Base-by-base conservation (phyloP, 208 protist species). In the Wallacemonas sp. region DNA sequence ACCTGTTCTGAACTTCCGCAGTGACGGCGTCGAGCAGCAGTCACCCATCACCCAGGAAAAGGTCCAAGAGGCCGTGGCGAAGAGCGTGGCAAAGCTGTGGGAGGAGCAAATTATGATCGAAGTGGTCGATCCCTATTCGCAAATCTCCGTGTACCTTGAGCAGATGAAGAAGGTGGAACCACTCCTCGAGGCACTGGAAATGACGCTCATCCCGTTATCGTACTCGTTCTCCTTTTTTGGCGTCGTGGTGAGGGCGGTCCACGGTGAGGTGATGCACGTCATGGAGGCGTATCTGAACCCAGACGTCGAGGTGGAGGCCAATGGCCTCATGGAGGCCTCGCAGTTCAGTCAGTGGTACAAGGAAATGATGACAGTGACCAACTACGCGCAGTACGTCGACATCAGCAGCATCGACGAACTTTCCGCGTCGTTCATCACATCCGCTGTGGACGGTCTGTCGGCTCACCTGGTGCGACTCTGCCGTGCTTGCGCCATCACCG, bases 331-430 rank as follows among this genome's bases (percentile, higher is more conserved):
- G 52, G 87, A 92, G 61, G 90, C 87, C 5, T 89, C 83, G 17
- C 62, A 91, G 41, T 95, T 95, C 53, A 66, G 90, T 32, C 79
- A 85, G 63, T 95, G 90, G 90, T 95, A 95, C 68, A 83, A 81
- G 73, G 83, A 84, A 32, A 78, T 87, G 66, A 75, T 95, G 76
- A 78, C 39, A n/a, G 73, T 73, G 8, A 76, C 66, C 42, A 87
- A 81, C 68, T 95, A 89, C 48, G 70, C 66, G 33, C 66, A 72
- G 55, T 84, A 91, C 60, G 70, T 93, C 29, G 79, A 88, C 48
- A 32, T 89, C 63, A 65, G 70, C 37, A 67, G 58, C 8, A 68
- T 91, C 21, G 87, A 93, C 60, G 77, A 75, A 13, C 55, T 91
- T 27, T 85, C 82, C 12, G 86, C 87, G 4, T 70, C 71, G 15